Evolutionary conservation across 768 basidiomycete species (phyloP).

Genomic region (Mycena galopus): DNA sequence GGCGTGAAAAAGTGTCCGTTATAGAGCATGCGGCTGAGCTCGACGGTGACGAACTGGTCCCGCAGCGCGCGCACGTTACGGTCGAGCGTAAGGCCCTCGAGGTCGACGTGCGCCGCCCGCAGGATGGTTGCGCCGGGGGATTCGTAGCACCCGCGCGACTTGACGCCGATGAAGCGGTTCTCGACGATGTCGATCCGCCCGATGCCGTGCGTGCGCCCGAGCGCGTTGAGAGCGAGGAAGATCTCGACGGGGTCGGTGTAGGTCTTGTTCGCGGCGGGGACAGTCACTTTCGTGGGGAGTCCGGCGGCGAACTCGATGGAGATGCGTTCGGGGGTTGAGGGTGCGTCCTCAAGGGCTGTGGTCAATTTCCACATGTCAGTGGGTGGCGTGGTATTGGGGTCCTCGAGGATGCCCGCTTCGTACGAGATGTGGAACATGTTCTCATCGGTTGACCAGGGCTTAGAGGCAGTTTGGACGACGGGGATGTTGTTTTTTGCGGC

Average conservation of each 20-base stretch:
- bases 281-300: constrained; percentile 83
- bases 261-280: constrained; percentile 66
- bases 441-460: constrained; percentile 99
- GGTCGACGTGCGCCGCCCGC: constrained; percentile 93
- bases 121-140: constrained; percentile 97
- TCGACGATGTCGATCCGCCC: constrained; percentile 99
- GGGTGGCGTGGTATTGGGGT: constrained; percentile 95
- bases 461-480: constrained; percentile 93
- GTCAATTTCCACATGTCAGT: constrained; percentile 99
- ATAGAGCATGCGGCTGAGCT: constrained; percentile 92
- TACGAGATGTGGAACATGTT: constrained; percentile 99
- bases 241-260: constrained; percentile 96
- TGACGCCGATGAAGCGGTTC: constrained; percentile 99
- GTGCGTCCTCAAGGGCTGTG: constrained; percentile 84
- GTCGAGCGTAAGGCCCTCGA: constrained; percentile 98
- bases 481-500: constrained; percentile 92
- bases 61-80: constrained; percentile 94
- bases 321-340: constrained; percentile 82
- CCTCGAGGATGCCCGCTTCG: constrained; percentile 98
- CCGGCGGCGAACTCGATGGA: constrained; percentile 89
- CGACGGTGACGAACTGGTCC: constrained; percentile 94
- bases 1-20: constrained; percentile 99
- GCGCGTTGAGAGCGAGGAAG: constrained; percentile 90
- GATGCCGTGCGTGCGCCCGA: constrained; percentile 95
- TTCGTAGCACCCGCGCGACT: constrained; percentile 99